Evolutionary conservation across 2,329 filamentous ascomycete species (phyloP).

Genomic region (Fusarium foetens): DNA sequence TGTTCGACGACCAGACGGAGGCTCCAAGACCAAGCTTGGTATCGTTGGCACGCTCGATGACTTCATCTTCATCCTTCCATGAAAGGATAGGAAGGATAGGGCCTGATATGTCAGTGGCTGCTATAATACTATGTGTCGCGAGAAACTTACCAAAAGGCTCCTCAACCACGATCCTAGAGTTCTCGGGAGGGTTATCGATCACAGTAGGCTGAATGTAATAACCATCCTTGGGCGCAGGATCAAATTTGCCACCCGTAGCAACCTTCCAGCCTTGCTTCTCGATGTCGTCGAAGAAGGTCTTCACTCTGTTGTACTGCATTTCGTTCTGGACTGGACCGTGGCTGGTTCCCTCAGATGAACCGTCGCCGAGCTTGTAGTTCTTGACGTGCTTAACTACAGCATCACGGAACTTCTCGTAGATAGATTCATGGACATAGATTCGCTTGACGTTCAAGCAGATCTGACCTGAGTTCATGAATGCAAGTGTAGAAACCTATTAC

Average conservation of each 20-base stretch:
- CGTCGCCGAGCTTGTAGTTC: constrained; percentile 59
- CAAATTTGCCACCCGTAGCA: constrained; percentile 47
- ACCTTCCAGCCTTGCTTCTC: constrained; percentile 56
- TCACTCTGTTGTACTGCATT: constrained; percentile 69
- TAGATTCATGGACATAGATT: constrained; percentile 68
- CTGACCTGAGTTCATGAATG: constrained; percentile 66
- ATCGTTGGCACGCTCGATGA: constrained; percentile 66
- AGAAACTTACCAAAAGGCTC: constrained; percentile 57
- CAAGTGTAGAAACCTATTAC: constrained; percentile 52
- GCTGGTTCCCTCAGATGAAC: constrained; percentile 47
- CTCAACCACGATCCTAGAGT: constrained; percentile 65
- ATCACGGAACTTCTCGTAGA: constrained; percentile 66
- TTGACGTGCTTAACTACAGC: constrained; percentile 51
- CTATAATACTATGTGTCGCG: accelerated
- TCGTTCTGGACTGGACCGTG: constrained; percentile 72
- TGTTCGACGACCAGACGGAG: constrained; percentile 65
- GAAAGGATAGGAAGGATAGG: constrained; percentile 71
- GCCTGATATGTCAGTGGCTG: constrained; percentile 4
- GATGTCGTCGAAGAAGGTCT: constrained; percentile 60
- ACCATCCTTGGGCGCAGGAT: constrained; percentile 51
- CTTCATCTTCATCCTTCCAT: constrained; percentile 71
- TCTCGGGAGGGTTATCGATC: constrained; percentile 67
- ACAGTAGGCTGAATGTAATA: constrained; percentile 69
- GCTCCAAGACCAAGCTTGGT: constrained; percentile 64
- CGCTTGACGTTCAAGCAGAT: constrained; percentile 60